Base-by-base conservation (phyloP, 768 basidiomycete species). In the Pholiota microspora region DNA sequence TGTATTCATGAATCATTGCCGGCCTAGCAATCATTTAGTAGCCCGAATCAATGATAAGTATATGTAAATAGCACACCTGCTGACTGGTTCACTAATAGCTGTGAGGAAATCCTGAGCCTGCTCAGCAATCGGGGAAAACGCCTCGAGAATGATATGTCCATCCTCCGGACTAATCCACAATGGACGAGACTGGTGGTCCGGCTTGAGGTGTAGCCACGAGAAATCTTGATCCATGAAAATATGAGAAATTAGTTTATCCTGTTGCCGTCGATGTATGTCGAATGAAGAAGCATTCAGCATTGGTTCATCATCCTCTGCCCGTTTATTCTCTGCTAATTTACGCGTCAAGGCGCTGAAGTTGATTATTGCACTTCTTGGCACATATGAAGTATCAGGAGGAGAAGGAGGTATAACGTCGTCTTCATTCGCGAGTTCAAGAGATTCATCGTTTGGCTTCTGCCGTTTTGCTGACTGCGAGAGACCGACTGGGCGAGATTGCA, bases 51-150 rank as follows among this genome's bases (percentile, higher is more conserved):
- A 28, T 25, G 42, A 2, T 50, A 15, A 25, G 6, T 25, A 2
- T 50, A 15, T 21, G 6, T 25, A 18, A 49, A 34, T 52, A 64
- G 77, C 91, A 71, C 72, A 96, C 94, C 94, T 88, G 80, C 94
- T 98, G 65, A 98, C 94, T 62, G 97, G 97, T 72, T 99, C 97
- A 64, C 93, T 92, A 47, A 99, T 98, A 34, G 97, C 96, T 40
- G 96, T 92, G 42, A 99, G 80, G 65, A 99, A 98, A 67, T 99
- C 97, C 71, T 98, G 97, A 3, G 97, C 97, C 71, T 96, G 94
- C 65, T 95, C 94, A 18, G 96, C 95, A 58, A 98, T 94, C 3
- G 97, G 94, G 21, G 93, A 94, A 70, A 99, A 99, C 0, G 93
- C 94, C 71, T 99, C 97, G 29, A 99, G 84, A 57, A 98, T 98